Base-by-base conservation (phyloP, 106 monocot genomes). In the Allium fistulosum region DNA sequence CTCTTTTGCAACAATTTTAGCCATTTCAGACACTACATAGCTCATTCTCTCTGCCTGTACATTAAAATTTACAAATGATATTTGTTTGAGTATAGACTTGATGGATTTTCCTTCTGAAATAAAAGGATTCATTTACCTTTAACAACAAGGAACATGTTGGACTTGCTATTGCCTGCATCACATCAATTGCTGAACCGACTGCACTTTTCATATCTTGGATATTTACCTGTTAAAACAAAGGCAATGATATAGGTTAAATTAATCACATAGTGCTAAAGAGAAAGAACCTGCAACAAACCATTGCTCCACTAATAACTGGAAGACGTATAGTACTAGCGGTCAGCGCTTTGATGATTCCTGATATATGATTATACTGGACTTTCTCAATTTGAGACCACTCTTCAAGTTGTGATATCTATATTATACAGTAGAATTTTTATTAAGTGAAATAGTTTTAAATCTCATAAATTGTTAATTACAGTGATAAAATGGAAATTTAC, bases 281-380 rank as follows among this genome's bases (percentile, higher is more conserved):
- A 11, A 53, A 12, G 28, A 17, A 60, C 4, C 37, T 37, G 47
- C 27, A 18, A 80, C 72, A 59, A 60, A 88, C 88, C 88, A 64
- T 88, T 16, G 88, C 83, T 75, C 87, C 88, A 74, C 66, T 69
- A 62, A 79, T 77, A 76, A 88, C 67, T 11, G 88, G 88, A 66
- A 88, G 88, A 57, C 84, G 88, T 48, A 88, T 74, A 22, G 84
- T 88, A 65, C 81, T 81, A 62, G 88, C 88, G 49, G 84, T 79
- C 26, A 88, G 59, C 60, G 88, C 88, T 60, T 88, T 79, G 53
- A 78, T 70, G 51, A 73, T 62, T 58, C 76, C 84, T 59, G 64
- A 76, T 62, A 88, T 69, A 51, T 79, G 72, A 77, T 15, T 80
- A 17, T 73, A 74, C 77, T 88, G 88, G 7, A 82, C 82, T 51